Percentiles rank a stretch among this genome's conserved stretches.
Evolutionary conservation across 2,329 filamentous ascomycete genomes (phyloP).

Genomic region (Dothideomycetes sp.): DNA sequence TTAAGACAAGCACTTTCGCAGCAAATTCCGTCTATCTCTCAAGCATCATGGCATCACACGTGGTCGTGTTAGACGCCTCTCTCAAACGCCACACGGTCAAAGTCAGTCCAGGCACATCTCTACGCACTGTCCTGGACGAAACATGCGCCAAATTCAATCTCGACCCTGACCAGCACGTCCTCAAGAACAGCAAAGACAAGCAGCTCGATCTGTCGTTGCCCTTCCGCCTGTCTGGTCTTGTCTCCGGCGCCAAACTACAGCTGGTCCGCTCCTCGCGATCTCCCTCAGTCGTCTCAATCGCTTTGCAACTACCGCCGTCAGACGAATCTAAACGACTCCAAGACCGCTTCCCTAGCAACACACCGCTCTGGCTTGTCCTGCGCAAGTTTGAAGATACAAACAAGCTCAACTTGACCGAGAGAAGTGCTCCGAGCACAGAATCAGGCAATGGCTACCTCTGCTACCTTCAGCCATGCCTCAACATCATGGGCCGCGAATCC

Average conservation of each 20-base stretch:
- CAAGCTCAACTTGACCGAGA: constrained; percentile 70
- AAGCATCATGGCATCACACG: constrained; percentile 73
- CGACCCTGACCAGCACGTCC: constrained; percentile 60
- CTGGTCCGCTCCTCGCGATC: constrained; percentile 81
- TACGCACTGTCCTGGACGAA: constrained; percentile 79
- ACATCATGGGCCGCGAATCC: constrained; percentile 73
- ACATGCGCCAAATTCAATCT: constrained; percentile 77
- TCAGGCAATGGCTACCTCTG: constrained; percentile 63
- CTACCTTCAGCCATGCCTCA: constrained; percentile 79
- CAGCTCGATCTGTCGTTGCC: constrained; percentile 75
- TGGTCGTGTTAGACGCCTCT: constrained; percentile 76
- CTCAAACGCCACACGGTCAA: constrained; percentile 72
- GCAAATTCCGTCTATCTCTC: too few species aligned
- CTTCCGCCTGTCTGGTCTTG: constrained; percentile 73
- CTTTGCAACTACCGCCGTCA: constrained; percentile 70
- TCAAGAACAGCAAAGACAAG: constrained; percentile 85
- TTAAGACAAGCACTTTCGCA: too few species aligned
- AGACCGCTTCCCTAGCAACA: constrained; percentile 81
- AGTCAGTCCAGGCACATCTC: constrained; percentile 67
- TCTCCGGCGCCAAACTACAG: constrained; percentile 81
- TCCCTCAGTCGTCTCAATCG: constrained; percentile 75
- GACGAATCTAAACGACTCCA: constrained; percentile 61
- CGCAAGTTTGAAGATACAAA: constrained; percentile 71
- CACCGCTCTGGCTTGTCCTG: constrained; percentile 79
- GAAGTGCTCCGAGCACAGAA: constrained; percentile 59